Percentiles rank a stretch among this genome's conserved stretches.
These are phyloP conservation scores for Carex scoparia DNA, from an alignment of 176 grass and related monocot species.

Conservation along the genomic window DNA sequence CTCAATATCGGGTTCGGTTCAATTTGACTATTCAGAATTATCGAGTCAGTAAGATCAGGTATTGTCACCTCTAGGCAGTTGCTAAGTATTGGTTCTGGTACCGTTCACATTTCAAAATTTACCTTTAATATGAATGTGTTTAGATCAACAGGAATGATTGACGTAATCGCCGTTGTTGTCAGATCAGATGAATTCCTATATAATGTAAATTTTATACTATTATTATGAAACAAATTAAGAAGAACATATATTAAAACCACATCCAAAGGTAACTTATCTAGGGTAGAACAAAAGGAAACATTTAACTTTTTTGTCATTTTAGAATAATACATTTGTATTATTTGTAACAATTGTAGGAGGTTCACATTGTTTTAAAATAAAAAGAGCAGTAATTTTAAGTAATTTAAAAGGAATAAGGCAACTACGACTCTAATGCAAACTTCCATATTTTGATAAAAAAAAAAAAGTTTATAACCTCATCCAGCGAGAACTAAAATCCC, in stretches of 20 bases:
- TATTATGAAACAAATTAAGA: not conserved
- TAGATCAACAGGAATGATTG: conserved; percentile 79
- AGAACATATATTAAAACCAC: not conserved
- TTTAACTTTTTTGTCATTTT: not conserved
- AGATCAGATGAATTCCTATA: conserved; percentile 72
- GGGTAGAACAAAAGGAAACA: not conserved
- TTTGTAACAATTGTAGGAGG: not conserved
- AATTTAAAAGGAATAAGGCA: not conserved
- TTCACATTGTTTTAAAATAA: not conserved
- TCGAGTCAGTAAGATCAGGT: not conserved
- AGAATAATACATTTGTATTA: not conserved
- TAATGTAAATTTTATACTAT: conserved; percentile 9
- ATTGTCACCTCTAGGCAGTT: not conserved
- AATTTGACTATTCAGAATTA: not conserved
- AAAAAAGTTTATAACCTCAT: conserved; percentile 59
- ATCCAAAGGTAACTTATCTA: not conserved
- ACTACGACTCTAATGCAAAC: not conserved
- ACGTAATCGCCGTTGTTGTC: conserved; percentile 64
- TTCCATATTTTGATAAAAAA: not conserved
- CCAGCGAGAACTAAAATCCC: conserved; percentile 99
- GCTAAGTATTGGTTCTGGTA: not conserved
- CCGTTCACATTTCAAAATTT: not conserved
- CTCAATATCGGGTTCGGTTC: not conserved
- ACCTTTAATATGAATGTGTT: conserved; percentile 93
- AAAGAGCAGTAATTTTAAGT: not conserved